Evolutionary conservation across 2,329 filamentous ascomycete species (phyloP), one percentile per base, ranked within the genome.

Genomic region (Hortaea werneckii): DNA sequence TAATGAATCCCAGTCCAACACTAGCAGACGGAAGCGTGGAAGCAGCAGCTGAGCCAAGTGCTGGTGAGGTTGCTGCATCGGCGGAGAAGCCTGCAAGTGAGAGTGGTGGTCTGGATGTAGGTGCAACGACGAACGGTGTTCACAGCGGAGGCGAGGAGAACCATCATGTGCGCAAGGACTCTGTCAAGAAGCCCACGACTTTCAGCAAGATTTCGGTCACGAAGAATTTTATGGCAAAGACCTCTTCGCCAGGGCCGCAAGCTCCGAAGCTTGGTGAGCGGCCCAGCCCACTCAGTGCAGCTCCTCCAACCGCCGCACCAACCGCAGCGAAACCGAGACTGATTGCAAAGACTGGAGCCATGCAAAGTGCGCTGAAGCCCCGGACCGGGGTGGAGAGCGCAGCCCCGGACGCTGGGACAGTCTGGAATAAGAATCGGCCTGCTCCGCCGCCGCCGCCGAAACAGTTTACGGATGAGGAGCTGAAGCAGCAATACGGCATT

Each of bases 341-440:
- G 35, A 79, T 90, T 52, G 85, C 83, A 45, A 90, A 90, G 63
- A 79, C 81, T 6, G 83, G 79, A 28, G 78, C 75, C 12, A 65
- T 72, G 9, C 74, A 58, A 34, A 76, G 76, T 48, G 54, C 70
- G 26, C 67, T 67, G 41, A 64, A 73, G 46, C 47, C 60, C 27
- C 58, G 59, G 20, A 37, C 52, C 26, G 60, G 58, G 9, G 47
- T 55, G 29, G 58, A 59, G 61, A 76, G 49, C 40, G 41, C 56
- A 27, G 80, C 79, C 27, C 83, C 85, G 10, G 85, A 89, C 63
- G 75, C 78, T 29, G 85, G 72, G 64, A 83, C 77, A 44, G 85
- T 94, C 37, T 94, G 87, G 87, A 94, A 92, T 69, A 89, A 88
- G 67, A 94, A 92, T 63, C 76, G 82, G 71, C 84, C 85, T 83